Percentiles rank a stretch among this genome's conserved stretches.
These are phyloP conservation scores for Exobasidium rhododendri DNA, from an alignment of 1,284 basidiomycete species.

Conservation along the genomic window DNA sequence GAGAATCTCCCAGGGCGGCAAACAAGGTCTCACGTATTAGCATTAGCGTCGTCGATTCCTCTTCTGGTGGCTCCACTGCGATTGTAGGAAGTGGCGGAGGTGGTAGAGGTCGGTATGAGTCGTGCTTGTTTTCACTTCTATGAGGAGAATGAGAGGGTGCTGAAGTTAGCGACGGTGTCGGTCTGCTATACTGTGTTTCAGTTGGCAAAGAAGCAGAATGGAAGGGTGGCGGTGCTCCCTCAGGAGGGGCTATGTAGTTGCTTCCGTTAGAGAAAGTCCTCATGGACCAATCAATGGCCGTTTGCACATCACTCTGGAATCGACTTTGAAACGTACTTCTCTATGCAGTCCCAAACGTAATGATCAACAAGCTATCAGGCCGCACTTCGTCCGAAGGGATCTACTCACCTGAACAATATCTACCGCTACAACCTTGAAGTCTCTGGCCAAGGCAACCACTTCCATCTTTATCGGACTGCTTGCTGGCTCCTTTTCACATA, in stretches of 20 bases:
- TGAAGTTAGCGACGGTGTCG: neutral
- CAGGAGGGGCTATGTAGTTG: neutral
- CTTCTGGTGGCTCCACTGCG: neutral
- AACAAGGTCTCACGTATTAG: constrained; percentile 19
- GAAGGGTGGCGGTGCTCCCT: neutral
- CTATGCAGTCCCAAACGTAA: constrained; percentile 9
- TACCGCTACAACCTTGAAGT: constrained; percentile 14
- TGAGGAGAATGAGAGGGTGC: neutral
- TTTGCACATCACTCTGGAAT: constrained; percentile 2
- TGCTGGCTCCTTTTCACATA: constrained; percentile 74
- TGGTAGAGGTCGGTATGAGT: neutral
- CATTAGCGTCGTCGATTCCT: constrained; percentile 7
- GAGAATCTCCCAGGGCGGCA: constrained; percentile 13
- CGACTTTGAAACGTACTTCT: constrained; percentile 13
- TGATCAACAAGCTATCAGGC: no score
- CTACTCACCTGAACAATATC: constrained; percentile 14
- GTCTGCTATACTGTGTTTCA: no score
- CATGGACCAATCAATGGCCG: constrained; percentile 8
- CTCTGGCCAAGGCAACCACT: constrained; percentile 91
- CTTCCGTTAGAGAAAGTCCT: neutral
- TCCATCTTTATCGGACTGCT: constrained; percentile 95
- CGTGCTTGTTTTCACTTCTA: neutral
- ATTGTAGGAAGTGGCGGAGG: neutral
- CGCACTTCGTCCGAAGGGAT: neutral
- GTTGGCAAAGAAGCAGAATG: no score